Evolutionary conservation across 164 flowering plant genomes (phyloP).

Genomic region (Piper longum): DNA sequence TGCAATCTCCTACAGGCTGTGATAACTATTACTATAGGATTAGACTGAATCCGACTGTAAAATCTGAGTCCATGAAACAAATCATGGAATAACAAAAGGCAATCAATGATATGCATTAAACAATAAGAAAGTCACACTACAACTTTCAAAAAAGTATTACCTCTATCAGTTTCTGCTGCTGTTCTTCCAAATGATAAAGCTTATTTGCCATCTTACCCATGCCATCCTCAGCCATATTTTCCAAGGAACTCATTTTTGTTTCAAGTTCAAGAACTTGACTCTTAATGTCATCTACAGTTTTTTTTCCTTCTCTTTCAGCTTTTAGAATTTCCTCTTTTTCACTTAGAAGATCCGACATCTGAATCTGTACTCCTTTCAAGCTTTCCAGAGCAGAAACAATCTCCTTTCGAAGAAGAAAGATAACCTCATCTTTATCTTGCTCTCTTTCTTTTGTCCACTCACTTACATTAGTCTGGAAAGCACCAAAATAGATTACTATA

Average conservation of each 20-base stretch:
- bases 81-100: too few relatives aligned
- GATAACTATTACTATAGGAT: too few relatives aligned
- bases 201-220: slow-evolving; percentile 28
- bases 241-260: slow-evolving; percentile 26
- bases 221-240: slow-evolving; percentile 24
- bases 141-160: neutral
- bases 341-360: slow-evolving; percentile 34
- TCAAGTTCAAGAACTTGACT: slow-evolving; percentile 33
- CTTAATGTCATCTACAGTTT: slow-evolving; percentile 25
- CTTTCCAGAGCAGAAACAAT: slow-evolving; percentile 54
- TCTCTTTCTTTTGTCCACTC: slow-evolving; percentile 5
- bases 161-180: slow-evolving; percentile 22
- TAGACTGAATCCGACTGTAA: too few relatives aligned
- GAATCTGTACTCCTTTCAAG: slow-evolving; percentile 45
- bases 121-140: too few relatives aligned
- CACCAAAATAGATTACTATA: neutral
- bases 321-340: slow-evolving; percentile 49
- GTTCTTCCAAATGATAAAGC: slow-evolving; percentile 24
- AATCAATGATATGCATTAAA: too few relatives aligned
- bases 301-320: slow-evolving; percentile 25
- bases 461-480: slow-evolving; percentile 22
- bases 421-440: slow-evolving; percentile 27
- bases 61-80: too few relatives aligned
- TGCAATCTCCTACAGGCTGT: too few relatives aligned
- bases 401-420: slow-evolving; percentile 56